phyloP scores from a whole-genome alignment of 306 rosid genomes.

The Vigna hirtella region DNA sequence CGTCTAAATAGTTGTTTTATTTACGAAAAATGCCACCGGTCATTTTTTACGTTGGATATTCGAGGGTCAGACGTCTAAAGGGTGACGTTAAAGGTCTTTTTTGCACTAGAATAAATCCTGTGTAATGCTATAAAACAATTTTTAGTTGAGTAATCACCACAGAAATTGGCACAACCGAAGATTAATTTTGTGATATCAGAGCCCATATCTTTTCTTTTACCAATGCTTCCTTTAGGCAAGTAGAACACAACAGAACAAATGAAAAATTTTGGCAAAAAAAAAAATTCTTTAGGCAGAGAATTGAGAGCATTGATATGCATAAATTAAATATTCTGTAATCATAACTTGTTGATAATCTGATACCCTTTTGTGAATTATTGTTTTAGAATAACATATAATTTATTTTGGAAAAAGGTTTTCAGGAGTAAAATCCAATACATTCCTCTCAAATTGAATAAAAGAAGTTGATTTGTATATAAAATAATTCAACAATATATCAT shows the following conservation, averaged over 20 bases:
- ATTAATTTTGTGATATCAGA: conserved; percentile 84
- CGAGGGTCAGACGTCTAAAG: no score
- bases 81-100: no score
- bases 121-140: conserved; percentile 26
- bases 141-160: conserved; percentile 60
- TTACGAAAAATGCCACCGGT: no score
- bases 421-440: no score
- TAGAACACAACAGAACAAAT: conserved; percentile 35
- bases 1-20: no score
- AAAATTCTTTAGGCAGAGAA: background rate
- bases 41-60: no score
- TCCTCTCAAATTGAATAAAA: no score
- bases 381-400: background rate
- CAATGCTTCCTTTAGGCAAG: conserved; percentile 71
- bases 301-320: no score
- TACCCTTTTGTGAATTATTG: background rate
- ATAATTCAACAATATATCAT: background rate
- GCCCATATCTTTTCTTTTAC: conserved; percentile 92
- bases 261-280: conserved; percentile 19
- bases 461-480: background rate
- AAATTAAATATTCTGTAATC: background rate
- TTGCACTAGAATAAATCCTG: conserved; percentile 33
- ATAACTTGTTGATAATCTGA: background rate
- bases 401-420: background rate
- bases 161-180: conserved; percentile 80